Base-by-base conservation (phyloP, 139 green algal genomes). In the Mesotaenium endlicherianum region DNA sequence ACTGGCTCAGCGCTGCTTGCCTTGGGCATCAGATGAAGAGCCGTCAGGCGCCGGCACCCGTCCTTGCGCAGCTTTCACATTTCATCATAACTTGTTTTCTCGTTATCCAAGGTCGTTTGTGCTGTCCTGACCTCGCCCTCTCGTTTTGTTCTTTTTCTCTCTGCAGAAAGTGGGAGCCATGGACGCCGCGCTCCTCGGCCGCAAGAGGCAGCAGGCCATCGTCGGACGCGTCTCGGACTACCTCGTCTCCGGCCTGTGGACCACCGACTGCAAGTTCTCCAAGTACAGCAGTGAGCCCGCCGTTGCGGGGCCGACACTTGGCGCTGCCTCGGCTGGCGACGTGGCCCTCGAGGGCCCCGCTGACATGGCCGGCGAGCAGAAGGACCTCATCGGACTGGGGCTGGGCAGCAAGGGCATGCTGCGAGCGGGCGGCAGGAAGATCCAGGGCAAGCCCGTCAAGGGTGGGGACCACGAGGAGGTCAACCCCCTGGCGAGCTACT, bases 191-290 rank as follows among this genome's bases (percentile, higher is more conserved):
- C 36, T 72, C 43, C 60, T 72, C 43, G 60, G 60, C 60, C 20
- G 26, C 26, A 72, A 72, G 5, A 72, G 43, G 11, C 36, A 38
- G 5, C 60, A 36, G 6, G 60, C 69, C 41, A 55, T 77, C n/a
- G 69, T 57, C 11, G 69, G 69, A 8, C 69, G 69, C 20, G 47
- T 77, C n/a, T 77, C 69, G 34, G 69, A 77, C 34, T 77, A 77
- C 34, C 4, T 49, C 31, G 47, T 30, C 5, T 53, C 69, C 3
- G 69, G 69, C 41, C n/a, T 77, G 20, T 49, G 30, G 69, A 49
- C 3, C 4, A 6, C 69, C 3, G 69, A 77, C 69, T 77, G 69
- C 69, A 77, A 77, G 47, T 77, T 77, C 34, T 55, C 31, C 30
- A 44, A 49, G 31, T 77, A 59, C 34, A 72, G 36, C 11, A 47